These are phyloP conservation scores for Tuber calosporum DNA, from an alignment of 495 filamentous ascomycete species.

Conservation along the genomic window DNA sequence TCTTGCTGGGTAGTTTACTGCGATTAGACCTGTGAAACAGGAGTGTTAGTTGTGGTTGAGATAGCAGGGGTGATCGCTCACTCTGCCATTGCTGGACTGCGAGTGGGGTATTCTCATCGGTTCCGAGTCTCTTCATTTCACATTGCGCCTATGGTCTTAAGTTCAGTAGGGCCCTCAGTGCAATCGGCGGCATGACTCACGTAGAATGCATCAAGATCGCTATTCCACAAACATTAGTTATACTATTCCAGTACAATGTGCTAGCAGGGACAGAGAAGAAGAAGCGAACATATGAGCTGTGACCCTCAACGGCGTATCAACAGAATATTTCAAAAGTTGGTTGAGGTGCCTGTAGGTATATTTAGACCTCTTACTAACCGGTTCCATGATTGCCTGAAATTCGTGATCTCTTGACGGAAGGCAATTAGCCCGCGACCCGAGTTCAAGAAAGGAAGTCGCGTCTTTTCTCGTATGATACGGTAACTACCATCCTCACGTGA, in stretches of 20 bases:
- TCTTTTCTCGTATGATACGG: background rate
- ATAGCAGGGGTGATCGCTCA: conserved; percentile 41
- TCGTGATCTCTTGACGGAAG: background rate
- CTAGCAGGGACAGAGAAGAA: background rate
- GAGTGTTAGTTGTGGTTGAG: background rate
- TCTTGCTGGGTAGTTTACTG: conserved; percentile 89
- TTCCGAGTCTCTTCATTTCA: conserved; percentile 76
- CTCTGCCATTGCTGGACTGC: conserved; percentile 80
- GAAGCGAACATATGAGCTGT: conserved; percentile 63
- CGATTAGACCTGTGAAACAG: conserved; percentile 62
- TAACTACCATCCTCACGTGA: background rate
- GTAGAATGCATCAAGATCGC: conserved; percentile 94
- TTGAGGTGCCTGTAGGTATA: conserved; percentile 71
- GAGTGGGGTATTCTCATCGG: conserved; percentile 66
- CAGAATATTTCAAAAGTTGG: conserved; percentile 62
- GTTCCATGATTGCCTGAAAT: background rate
- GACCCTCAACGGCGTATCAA: conserved; percentile 70
- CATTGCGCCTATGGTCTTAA: conserved; percentile 60
- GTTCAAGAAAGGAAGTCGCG: background rate
- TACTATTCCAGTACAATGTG: background rate
- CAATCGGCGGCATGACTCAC: conserved; percentile 15
- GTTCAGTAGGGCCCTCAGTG: background rate
- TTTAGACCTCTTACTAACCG: conserved; percentile 2
- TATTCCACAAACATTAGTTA: conserved; percentile 6
- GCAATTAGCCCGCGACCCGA: background rate